These are phyloP conservation scores for Claviceps quebecensis DNA, from an alignment of 2,329 filamentous ascomycete species.

Conservation along the genomic window DNA sequence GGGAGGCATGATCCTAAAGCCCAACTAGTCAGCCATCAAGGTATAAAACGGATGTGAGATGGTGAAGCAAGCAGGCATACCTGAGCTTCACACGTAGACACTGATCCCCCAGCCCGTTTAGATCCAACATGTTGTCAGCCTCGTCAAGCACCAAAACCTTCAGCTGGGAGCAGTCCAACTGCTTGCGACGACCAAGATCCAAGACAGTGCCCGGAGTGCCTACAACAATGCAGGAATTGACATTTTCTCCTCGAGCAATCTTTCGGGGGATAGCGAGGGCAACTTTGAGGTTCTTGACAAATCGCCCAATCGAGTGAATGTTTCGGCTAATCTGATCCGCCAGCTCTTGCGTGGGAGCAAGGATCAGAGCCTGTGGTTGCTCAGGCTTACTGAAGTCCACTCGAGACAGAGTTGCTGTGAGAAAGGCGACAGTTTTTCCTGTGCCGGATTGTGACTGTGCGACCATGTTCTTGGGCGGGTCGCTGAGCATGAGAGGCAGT, in stretches of 20 bases:
- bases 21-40: slow-evolving; percentile 7
- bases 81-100: slow-evolving; percentile 69
- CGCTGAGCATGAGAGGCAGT: slow-evolving; percentile 69
- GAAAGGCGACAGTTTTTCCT: slow-evolving; percentile 94
- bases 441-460: slow-evolving; percentile 98
- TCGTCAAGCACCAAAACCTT: slow-evolving; percentile 86
- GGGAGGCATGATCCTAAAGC: slow-evolving; percentile 44
- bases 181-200: slow-evolving; percentile 66
- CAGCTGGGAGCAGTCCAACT: slow-evolving; percentile 58
- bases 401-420: slow-evolving; percentile 79
- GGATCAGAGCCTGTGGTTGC: slow-evolving; percentile 70
- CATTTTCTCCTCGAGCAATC: slow-evolving; percentile 50
- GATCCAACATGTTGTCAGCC: slow-evolving; percentile 97
- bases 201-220: slow-evolving; percentile 89
- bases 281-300: slow-evolving; percentile 61
- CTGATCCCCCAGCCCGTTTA: slow-evolving; percentile 89
- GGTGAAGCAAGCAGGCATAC: slow-evolving; percentile 28
- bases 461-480: slow-evolving; percentile 89
- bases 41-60: background rate
- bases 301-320: slow-evolving; percentile 69
- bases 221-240: slow-evolving; percentile 69
- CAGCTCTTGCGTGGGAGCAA: slow-evolving; percentile 87
- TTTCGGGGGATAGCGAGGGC: slow-evolving; percentile 73
- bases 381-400: slow-evolving; percentile 57
- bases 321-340: slow-evolving; percentile 89